Evolutionary conservation across 129 eudicot genomes (phyloP), one percentile per base, ranked within the genome.

Genomic region (Apium graveolens): DNA sequence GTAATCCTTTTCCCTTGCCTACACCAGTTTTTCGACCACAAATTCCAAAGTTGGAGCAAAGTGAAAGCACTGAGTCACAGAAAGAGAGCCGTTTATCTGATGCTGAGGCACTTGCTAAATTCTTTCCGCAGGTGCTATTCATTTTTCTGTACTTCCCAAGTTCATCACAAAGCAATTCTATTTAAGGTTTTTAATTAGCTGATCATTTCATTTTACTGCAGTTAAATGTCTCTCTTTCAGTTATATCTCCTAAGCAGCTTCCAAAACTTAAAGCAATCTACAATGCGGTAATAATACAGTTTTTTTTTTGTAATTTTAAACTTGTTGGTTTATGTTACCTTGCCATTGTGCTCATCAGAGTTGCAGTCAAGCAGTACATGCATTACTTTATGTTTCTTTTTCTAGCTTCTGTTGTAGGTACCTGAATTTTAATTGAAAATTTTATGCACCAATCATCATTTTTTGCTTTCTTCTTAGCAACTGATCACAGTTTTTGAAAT

Each of bases 1-100:
- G 97, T 78, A 95, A 95, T 81, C 98, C 98, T 57, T 91, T 91
- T 83, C 92, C 97, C 44, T 79, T 95, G 76, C 97, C 98, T n/a
- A 95, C 97, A 75, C 96, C 97, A 65, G 96, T 95, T 81, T 95
- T 88, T 78, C 88, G 92, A 48, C 96, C 96, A 32, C 86, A 82
- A 35, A 38, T 84, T 49, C 93, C 83, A 65, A 91, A 88, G 75
- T 55, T 74, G 20, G 97, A 91, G 80, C 89, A 86, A 73, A 85
- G 78, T 78, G 96, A 95, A 65, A 88, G 75, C 76, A 84, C 63
- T 13, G 97, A 95, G 84, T 80, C 89, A 37, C 98, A 87, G 79
- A 75, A 86, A 9, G 96, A 86, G 53, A 95, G 85, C 82, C 92
- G 90, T 29, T 82, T 91, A 51, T 88, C 83, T 72, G 97, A 91